A percentile compares a stretch with the other conserved stretches of the same genome.
Evolutionary conservation across 495 filamentous ascomycete genomes (phyloP).

Genomic region (Alectoria sarmentosa): DNA sequence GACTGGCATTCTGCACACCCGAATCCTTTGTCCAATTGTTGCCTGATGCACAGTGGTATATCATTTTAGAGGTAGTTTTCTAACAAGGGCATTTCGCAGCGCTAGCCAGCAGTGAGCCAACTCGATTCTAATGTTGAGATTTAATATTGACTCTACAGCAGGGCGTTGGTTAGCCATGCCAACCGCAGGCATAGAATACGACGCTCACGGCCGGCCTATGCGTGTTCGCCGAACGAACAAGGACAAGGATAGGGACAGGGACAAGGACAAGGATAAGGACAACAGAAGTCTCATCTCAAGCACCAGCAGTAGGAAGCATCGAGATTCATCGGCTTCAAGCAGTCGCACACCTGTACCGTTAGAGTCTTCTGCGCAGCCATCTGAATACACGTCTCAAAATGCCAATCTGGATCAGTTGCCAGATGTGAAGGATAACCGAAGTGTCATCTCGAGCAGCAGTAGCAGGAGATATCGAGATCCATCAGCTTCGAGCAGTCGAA

Average conservation of each 20-base stretch:
- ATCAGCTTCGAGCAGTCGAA: conserved; percentile 21
- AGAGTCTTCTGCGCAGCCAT: conserved; percentile 13
- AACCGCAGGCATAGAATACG: conserved; percentile 14
- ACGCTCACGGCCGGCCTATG: conserved; percentile 13
- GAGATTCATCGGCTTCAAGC: conserved; percentile 23
- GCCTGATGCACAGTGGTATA: background rate
- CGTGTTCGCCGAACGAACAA: conserved; percentile 16
- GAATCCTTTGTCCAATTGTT: background rate
- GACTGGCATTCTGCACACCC: background rate
- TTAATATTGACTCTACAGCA: conserved; percentile 7
- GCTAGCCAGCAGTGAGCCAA: conserved; percentile 6
- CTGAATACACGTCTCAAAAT: conserved; percentile 13
- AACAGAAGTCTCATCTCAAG: conserved; percentile 20
- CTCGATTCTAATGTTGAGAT: conserved; percentile 1
- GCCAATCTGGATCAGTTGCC: conserved; percentile 11
- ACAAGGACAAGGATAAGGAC: conserved; percentile 23
- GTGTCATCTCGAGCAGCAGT: conserved; percentile 20
- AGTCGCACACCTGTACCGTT: conserved; percentile 16
- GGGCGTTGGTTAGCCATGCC: conserved; percentile 20
- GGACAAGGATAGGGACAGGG: conserved; percentile 22
- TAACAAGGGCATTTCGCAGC: background rate
- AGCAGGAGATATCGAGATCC: conserved; percentile 24
- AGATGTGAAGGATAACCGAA: conserved; percentile 16
- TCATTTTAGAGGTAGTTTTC: background rate
- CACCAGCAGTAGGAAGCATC: conserved; percentile 25